Percentiles rank a stretch among this genome's conserved stretches.
phyloP scores from a whole-genome alignment of 495 filamentous ascomycete species.

The Penicillium waksmanii region DNA sequence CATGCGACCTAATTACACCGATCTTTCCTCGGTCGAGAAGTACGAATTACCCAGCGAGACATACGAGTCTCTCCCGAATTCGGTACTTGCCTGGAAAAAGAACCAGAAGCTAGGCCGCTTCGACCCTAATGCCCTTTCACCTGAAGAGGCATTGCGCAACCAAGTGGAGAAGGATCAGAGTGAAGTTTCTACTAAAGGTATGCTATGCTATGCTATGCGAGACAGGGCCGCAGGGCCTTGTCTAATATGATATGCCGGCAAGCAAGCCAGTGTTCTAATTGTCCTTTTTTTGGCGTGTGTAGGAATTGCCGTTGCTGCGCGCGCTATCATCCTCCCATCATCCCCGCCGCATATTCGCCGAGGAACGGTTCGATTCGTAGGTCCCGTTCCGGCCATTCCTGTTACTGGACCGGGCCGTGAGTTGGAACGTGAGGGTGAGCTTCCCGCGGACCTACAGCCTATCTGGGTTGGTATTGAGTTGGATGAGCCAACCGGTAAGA shows the following conservation, averaged over 20 bases:
- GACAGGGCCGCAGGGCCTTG: no score
- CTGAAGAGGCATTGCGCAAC: conserved; percentile 60
- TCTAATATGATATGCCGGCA: no score
- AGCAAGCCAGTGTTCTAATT: no score
- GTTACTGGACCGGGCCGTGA: conserved; percentile 43
- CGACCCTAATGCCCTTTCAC: conserved; percentile 77
- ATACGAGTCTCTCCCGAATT: conserved; percentile 82
- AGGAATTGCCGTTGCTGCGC: conserved; percentile 40
- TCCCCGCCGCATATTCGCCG: conserved; percentile 66
- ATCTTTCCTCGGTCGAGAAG: conserved; percentile 79
- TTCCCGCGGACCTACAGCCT: conserved; percentile 48
- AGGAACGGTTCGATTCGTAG: conserved; percentile 83
- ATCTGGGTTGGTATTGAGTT: conserved; percentile 86
- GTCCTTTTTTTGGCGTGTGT: conserved; percentile 15
- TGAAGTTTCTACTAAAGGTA: conserved; percentile 62
- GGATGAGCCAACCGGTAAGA: conserved; percentile 88
- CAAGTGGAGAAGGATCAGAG: conserved; percentile 66
- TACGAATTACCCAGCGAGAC: conserved; percentile 79
- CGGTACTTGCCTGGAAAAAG: conserved; percentile 92
- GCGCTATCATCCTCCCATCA: conserved; percentile 49
- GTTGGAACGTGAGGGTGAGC: conserved; percentile 20
- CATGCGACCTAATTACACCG: conserved; percentile 74
- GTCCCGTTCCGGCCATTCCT: conserved; percentile 80
- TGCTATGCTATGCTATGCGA: conserved; percentile 29
- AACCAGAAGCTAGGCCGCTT: conserved; percentile 90